Conservation (phyloP, 1,284 basidiomycete species). For the Abortiporus biennis region DNA sequence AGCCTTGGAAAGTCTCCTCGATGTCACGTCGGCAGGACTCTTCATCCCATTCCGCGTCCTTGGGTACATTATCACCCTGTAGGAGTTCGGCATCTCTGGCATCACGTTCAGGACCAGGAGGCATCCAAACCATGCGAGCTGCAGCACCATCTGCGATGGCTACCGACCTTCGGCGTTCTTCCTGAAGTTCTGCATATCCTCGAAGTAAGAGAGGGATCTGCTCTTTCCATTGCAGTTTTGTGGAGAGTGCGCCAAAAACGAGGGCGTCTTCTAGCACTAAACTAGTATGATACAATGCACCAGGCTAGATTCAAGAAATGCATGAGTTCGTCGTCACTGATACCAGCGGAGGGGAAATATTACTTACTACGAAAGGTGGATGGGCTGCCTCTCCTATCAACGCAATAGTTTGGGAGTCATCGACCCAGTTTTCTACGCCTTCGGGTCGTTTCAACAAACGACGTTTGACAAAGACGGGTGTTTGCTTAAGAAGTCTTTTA, state of each 20-base stretch:
- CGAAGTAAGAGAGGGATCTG: conserved; percentile 18
- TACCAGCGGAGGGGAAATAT: not conserved
- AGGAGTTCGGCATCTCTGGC: conserved; percentile 13
- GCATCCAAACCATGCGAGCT: conserved; percentile 10
- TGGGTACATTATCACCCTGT: no score
- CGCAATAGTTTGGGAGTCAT: conserved; percentile 10
- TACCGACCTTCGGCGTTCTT: conserved; percentile 14
- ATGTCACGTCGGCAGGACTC: no score
- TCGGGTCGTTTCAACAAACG: conserved; percentile 7
- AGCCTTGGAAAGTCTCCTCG: no score
- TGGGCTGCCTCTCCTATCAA: conserved; percentile 13
- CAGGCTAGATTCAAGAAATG: conserved; percentile 13
- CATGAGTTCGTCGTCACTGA: not conserved
- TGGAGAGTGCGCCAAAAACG: conserved; percentile 21
- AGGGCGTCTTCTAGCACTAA: conserved; percentile 25
- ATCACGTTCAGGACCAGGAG: conserved; percentile 15
- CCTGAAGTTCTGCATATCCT: conserved; percentile 23
- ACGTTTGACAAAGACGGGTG: conserved; percentile 5
- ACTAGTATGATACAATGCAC: conserved; percentile 17
- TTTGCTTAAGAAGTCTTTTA: conserved; percentile 7
- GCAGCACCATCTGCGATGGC: conserved; percentile 13
- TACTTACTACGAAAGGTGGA: conserved; percentile 13
- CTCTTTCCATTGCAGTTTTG: conserved; percentile 12
- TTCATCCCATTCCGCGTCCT: no score
- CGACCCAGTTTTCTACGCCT: conserved; percentile 11